Conservation (phyloP, 2,329 filamentous ascomycete species). For the Cercospora berteroae region DNA sequence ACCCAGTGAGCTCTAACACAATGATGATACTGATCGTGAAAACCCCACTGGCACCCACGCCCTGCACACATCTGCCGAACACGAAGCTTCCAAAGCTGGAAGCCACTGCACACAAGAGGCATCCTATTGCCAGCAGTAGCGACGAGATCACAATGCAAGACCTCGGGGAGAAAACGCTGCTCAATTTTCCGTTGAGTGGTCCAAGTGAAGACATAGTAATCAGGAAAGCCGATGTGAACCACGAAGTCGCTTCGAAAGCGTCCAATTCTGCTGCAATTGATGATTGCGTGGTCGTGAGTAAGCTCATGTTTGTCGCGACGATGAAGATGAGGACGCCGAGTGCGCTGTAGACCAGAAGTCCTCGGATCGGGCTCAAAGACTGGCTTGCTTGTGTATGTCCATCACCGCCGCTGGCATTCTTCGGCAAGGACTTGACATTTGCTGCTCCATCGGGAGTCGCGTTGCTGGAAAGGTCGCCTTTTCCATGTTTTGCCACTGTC, state of each 20-base stretch:
- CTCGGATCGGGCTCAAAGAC: conserved; percentile 24
- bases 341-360: conserved; percentile 23
- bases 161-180: conserved; percentile 70
- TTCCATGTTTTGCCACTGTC: not conserved
- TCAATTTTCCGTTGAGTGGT: conserved; percentile 69
- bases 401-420: not conserved
- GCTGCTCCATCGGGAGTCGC: conserved; percentile 2
- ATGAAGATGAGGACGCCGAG: conserved; percentile 38
- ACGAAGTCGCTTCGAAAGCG: conserved; percentile 69
- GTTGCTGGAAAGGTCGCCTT: not conserved
- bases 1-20: conserved; percentile 69
- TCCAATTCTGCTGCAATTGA: conserved; percentile 71
- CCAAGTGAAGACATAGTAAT: conserved; percentile 60
- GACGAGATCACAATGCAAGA: conserved; percentile 63
- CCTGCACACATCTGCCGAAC: conserved; percentile 64
- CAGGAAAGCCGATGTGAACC: conserved; percentile 80
- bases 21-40: conserved; percentile 73
- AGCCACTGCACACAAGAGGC: conserved; percentile 63
- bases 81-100: conserved; percentile 62
- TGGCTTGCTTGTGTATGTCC: conserved; percentile 29
- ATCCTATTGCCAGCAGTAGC: conserved; percentile 59
- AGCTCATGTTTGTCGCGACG: conserved; percentile 67
- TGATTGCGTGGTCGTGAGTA: conserved; percentile 78
- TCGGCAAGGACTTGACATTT: not conserved
- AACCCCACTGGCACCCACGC: conserved; percentile 68